Base-by-base conservation (phyloP, 805 yeast genomes). In the Millerozyma acaciae region DNA sequence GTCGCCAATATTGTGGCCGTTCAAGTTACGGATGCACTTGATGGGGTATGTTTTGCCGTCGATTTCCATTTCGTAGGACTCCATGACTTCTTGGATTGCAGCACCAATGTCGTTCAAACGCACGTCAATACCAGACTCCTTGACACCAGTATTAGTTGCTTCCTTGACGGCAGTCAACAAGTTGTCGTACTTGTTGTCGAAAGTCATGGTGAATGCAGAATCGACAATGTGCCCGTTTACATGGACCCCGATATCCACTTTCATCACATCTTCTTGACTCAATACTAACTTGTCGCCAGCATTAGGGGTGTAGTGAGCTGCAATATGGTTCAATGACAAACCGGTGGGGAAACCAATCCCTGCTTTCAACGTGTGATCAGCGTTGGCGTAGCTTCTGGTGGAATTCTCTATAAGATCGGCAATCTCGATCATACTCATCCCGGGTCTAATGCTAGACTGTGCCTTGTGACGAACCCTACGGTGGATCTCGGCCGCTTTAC, bases 311-410 rank as follows among this genome's bases (percentile, higher is more conserved):
- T 88, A 93, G 57, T 93, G 99, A 0, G 98, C 98, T 16, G 99
- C 99, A 53, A 87, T 81, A 53, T 88, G 84, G 62, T 93, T 93
- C 43, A 90, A 60, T 1, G 96, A 86, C 24, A 93, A 73, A 38
- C 99, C 99, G n/a, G 97, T 88, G 32, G 99, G 99, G 73, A 93
- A 93, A 5, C 97, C 99, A 50, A 89, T 78, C 24, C 99, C 99
- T 12, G 87, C 93, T 34, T 56, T 59, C 40, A 74, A 70, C 19
- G 75, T 71, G 26, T 78, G 70, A 48, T 79, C 82, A 32, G 81
- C 82, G 26, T 73, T 82, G 10, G 88, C 73, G 47, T 81, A 77
- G 4, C 78, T 74, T 47, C 97, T 73, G 6, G 84, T 83, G 0
- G 90, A 75, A 53, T 87, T 76, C 60, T 93, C 99, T 48, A 93